Evolutionary conservation across 768 basidiomycete genomes (phyloP).

Genomic region (Boletus insuetus): DNA sequence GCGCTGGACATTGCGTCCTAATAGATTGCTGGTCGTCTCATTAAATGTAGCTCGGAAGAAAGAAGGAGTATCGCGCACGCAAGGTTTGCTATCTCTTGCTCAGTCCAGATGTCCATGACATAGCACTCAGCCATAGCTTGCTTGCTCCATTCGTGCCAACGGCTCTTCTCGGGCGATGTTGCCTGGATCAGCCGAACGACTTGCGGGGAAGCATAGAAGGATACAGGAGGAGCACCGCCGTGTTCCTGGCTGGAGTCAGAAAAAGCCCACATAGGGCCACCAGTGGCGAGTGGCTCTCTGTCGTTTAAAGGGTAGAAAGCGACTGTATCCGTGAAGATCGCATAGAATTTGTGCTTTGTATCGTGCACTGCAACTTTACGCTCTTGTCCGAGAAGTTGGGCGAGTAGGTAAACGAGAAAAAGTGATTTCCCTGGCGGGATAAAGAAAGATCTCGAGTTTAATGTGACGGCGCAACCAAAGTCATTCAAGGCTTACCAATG

Average conservation of each 20-base stretch:
- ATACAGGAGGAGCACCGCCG: no score
- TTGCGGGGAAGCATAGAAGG: neutral
- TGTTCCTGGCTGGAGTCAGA: neutral
- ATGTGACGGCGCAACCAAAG: neutral
- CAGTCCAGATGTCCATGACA: constrained; percentile 3
- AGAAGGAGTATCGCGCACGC: neutral
- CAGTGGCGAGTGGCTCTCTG: rapidly evolving
- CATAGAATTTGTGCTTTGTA: neutral
- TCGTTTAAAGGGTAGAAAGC: neutral
- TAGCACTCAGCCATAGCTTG: neutral
- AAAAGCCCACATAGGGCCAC: neutral
- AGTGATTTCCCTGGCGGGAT: neutral
- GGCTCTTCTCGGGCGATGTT: neutral
- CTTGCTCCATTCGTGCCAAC: constrained; percentile 4
- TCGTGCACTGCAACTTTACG: neutral
- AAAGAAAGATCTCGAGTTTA: neutral
- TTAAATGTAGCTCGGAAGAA: neutral
- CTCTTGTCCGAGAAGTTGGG: neutral
- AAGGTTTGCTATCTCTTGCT: neutral
- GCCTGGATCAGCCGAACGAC: neutral
- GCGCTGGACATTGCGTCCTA: neutral
- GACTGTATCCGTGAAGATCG: neutral
- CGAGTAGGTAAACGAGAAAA: neutral
- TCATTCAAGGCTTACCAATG: neutral
- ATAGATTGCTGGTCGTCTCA: neutral